Conservation (phyloP, 1,139 yeast species). For the Kluyveromyces marxianus region DNA sequence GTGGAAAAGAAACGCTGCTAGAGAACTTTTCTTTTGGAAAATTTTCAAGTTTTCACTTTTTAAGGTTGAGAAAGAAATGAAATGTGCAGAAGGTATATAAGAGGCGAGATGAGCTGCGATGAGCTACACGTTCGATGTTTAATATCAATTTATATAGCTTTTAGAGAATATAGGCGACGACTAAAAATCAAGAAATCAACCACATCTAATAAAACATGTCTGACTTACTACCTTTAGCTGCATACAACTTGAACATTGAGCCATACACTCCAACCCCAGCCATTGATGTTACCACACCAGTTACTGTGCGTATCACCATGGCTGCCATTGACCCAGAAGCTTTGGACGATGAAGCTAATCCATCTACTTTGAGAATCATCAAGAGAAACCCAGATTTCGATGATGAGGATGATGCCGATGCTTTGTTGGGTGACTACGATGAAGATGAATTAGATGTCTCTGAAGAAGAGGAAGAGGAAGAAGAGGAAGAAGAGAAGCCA, state of each 20-base stretch:
- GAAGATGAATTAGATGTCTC: conserved; percentile 46
- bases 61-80: not conserved
- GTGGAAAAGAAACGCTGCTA: not conserved
- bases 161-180: too few species aligned
- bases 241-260: conserved; percentile 73
- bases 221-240: conserved; percentile 68
- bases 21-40: not conserved
- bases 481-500: conserved; percentile 31
- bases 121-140: not conserved
- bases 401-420: conserved; percentile 39
- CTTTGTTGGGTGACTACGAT: conserved; percentile 47
- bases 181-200: too few species aligned
- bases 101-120: conserved; percentile 5
- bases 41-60: not conserved
- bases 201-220: conserved; percentile 40
- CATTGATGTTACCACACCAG: conserved; percentile 76
- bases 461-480: conserved; percentile 35
- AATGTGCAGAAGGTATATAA: not conserved
- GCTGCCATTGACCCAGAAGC: conserved; percentile 92
- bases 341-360: conserved; percentile 70
- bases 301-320: conserved; percentile 83
- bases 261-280: conserved; percentile 89
- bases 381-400: conserved; percentile 58
- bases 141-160: not conserved
- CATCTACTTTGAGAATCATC: conserved; percentile 83